Base-by-base conservation (phyloP, 352 stramenopile genomes). In the Phytophthora pistaciae region DNA sequence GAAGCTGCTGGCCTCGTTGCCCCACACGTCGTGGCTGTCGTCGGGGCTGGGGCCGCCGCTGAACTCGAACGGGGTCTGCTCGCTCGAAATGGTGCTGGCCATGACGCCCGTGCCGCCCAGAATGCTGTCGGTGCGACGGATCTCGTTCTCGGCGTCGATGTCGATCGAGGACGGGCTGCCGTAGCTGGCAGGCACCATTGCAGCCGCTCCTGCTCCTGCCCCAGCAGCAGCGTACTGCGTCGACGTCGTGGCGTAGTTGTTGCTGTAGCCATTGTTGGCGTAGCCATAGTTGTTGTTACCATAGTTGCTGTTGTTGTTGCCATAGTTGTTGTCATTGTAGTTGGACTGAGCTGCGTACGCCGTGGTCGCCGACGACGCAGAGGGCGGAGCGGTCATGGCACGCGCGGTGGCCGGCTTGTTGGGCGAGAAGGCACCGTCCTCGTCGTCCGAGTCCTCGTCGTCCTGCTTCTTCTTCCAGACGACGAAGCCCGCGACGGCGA, bases 391-490 rank as follows among this genome's bases (percentile, higher is more conserved):
- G 8, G 60, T 53, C 68, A 75, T 66, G 27, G 63, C 54, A 55
- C 68, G 60, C n/a, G 55, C 56, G 1, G 33, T 25, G 3, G 62
- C 23, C 10, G 75, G 60, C 13, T 75, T 79, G 21, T 65, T 74
- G 9, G 72, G 62, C 31, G 77, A 79, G 56, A 68, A 82, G 8
- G 71, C 68, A 27, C 68, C 38, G 18, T 79, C 74, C 10, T 91
- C 85, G 52, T 90, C 78, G 56, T 91, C 83, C 65, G 80, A 90
- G 64, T 91, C 82, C 9, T 90, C 84, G 50, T 91, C 84, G 40
- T 88, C 83, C 33, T 79, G 72, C 11, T 78, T 75, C 59, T 80
- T 78, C 61, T 85, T 90, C 79, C 79, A 92, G 31, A 90, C 64
- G 25, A 90, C 82, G 64, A 93, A 88, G 16, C 61, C 85, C 23